Evolutionary conservation across 164 flowering plant species (phyloP).

Genomic region (Tetrastigma voinierianum): DNA sequence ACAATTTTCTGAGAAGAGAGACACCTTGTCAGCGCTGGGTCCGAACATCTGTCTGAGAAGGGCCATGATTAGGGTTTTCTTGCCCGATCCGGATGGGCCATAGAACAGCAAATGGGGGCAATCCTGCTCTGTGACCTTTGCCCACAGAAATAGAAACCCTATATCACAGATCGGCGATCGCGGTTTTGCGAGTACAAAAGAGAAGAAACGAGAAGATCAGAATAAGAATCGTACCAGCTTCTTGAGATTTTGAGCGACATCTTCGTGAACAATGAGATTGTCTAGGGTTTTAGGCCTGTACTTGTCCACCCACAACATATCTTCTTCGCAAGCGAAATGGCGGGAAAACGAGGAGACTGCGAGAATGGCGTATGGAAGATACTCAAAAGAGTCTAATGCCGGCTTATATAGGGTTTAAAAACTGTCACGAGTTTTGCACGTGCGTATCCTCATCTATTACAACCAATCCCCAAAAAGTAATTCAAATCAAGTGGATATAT

Average conservation of each 20-base stretch:
- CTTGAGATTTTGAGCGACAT: conserved; percentile 81
- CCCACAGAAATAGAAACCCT: conserved; percentile 1
- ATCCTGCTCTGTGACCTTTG: conserved; percentile 85
- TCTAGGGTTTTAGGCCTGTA: conserved; percentile 95
- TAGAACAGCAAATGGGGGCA: conserved; percentile 96
- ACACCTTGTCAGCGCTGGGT: conserved; percentile 84
- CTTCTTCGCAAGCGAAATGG: conserved; percentile 1
- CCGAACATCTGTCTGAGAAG: conserved; percentile 87
- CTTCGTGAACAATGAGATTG: conserved; percentile 78
- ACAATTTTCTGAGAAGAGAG: not conserved
- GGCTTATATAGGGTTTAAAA: no score
- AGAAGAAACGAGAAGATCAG: not conserved
- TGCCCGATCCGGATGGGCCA: conserved; percentile 92
- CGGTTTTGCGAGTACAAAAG: not conserved
- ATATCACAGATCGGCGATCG: not conserved
- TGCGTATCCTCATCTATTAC: no score
- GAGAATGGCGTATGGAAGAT: no score
- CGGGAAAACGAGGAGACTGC: no score
- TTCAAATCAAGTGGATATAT: no score
- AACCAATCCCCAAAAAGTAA: no score
- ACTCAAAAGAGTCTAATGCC: no score
- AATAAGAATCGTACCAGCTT: conserved; percentile 51
- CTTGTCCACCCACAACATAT: conserved; percentile 99
- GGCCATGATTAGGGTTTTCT: conserved; percentile 98
- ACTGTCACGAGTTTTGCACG: no score